Evolutionary conservation across 2,329 filamentous ascomycete genomes (phyloP).

Genomic region (Alternaria consortialis): DNA sequence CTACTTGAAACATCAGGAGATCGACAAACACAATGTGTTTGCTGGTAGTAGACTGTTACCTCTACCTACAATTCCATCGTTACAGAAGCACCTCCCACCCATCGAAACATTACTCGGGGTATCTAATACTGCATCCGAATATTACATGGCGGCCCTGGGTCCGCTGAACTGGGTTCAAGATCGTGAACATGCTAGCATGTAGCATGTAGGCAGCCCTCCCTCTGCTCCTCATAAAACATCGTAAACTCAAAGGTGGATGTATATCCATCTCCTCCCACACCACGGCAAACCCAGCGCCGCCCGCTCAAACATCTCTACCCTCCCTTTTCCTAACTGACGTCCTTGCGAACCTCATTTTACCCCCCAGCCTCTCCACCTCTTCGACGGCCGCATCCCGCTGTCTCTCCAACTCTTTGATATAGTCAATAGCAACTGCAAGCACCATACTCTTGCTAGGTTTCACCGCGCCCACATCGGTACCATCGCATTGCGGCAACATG

Average conservation of each 20-base stretch:
- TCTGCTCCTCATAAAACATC: background rate
- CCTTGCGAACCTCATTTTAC: conserved; percentile 15
- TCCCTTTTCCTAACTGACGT: background rate
- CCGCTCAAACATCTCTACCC: background rate
- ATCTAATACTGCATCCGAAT: background rate
- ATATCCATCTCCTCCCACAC: background rate
- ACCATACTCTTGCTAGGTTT: conserved; percentile 26
- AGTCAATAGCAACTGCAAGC: conserved; percentile 24
- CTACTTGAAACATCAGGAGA: background rate
- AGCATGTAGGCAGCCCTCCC: background rate
- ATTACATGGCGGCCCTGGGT: background rate
- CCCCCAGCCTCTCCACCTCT: conserved; percentile 19
- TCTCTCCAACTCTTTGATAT: conserved; percentile 19
- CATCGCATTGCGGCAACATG: conserved; percentile 27
- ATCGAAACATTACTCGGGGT: background rate
- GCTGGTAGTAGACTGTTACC: background rate
- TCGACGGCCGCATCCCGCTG: conserved; percentile 20
- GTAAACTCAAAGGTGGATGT: background rate
- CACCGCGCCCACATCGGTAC: conserved; percentile 14
- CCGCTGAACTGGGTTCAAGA: background rate
- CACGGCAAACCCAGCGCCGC: background rate
- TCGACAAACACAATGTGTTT: background rate
- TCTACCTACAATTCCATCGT: background rate
- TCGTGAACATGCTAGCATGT: background rate
- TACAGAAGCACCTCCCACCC: background rate